Conservation (phyloP, 805 yeast species). For the Diddensiella transvaalensis region DNA sequence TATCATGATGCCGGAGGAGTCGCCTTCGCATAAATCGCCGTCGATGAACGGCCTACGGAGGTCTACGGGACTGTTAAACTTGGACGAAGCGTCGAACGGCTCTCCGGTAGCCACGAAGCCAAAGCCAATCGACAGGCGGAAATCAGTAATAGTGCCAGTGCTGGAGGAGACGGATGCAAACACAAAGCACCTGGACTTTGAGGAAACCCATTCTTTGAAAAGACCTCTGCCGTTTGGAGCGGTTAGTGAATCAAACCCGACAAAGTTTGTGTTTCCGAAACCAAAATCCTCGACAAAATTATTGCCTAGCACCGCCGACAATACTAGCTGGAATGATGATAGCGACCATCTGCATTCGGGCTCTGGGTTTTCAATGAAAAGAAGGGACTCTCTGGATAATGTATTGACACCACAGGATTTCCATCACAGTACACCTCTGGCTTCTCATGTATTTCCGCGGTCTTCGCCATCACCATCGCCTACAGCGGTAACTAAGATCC, state of each 20-base stretch:
- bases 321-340: background rate
- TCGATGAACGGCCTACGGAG: conserved; percentile 28
- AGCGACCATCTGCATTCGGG: background rate
- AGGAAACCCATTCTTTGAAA: conserved; percentile 3
- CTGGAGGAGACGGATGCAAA: background rate
- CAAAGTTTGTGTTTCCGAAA: conserved; percentile 23
- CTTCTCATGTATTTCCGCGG: conserved; percentile 10
- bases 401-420: conserved; percentile 9
- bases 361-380: conserved; percentile 2
- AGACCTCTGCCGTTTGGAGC: conserved; percentile 8
- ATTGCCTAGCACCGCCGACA: background rate
- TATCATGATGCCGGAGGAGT: background rate
- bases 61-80: conserved; percentile 39
- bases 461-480: conserved; percentile 22
- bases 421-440: conserved; percentile 3
- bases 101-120: conserved; percentile 8
- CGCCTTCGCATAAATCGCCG: background rate
- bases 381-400: conserved; percentile 18
- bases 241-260: conserved; percentile 12
- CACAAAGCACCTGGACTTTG: background rate
- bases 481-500: conserved; percentile 6
- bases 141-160: background rate
- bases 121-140: conserved; percentile 2
- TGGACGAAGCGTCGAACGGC: conserved; percentile 34
- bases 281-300: conserved; percentile 7